Percentiles rank a stretch among this genome's conserved stretches.
phyloP scores from a whole-genome alignment of 2,329 filamentous ascomycete species.

The Penicillium paneum region DNA sequence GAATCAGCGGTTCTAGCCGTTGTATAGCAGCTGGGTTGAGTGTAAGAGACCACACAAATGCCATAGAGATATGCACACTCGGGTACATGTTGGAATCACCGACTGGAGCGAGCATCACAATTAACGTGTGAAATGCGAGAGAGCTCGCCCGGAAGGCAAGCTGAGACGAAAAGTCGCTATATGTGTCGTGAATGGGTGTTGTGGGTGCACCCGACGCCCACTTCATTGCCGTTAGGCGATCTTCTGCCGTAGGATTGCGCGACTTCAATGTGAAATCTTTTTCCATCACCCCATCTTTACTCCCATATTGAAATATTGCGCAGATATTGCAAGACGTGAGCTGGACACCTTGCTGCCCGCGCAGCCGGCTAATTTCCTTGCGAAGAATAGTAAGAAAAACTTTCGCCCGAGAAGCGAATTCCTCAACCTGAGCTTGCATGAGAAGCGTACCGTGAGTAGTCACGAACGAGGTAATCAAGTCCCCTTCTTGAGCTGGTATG shows the following conservation, averaged over 20 bases:
- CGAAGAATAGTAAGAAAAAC: constrained; percentile 48
- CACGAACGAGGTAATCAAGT: constrained; percentile 51
- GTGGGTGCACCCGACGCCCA: constrained; percentile 7
- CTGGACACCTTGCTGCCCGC: constrained; percentile 53
- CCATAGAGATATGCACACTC: constrained; percentile 54
- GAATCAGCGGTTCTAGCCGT: constrained; percentile 44
- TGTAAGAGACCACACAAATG: constrained; percentile 50
- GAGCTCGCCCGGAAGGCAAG: constrained; percentile 38
- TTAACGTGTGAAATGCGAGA: constrained; percentile 45
- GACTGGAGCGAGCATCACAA: constrained; percentile 45
- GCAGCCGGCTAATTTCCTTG: constrained; percentile 47
- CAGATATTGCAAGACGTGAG: constrained; percentile 56
- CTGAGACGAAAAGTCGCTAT: constrained; percentile 17
- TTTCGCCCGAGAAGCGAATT: constrained; percentile 39
- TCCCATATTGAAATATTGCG: constrained; percentile 55
- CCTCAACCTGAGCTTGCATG: constrained; percentile 30
- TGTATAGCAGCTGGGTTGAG: constrained; percentile 37
- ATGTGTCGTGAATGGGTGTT: constrained; percentile 1
- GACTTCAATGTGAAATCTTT: constrained; percentile 25
- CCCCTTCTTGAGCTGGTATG: constrained; percentile 28
- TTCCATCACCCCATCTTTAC: constrained; percentile 33
- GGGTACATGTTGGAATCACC: constrained; percentile 54
- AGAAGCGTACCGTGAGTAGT: constrained; percentile 54
- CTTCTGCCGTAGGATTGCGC: constrained; percentile 11
- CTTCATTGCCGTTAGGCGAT: constrained; percentile 19